A percentile compares a stretch with the other conserved stretches of the same genome.
phyloP scores from a whole-genome alignment of 2,329 filamentous ascomycete genomes.

The Xylariaceae sp. region DNA sequence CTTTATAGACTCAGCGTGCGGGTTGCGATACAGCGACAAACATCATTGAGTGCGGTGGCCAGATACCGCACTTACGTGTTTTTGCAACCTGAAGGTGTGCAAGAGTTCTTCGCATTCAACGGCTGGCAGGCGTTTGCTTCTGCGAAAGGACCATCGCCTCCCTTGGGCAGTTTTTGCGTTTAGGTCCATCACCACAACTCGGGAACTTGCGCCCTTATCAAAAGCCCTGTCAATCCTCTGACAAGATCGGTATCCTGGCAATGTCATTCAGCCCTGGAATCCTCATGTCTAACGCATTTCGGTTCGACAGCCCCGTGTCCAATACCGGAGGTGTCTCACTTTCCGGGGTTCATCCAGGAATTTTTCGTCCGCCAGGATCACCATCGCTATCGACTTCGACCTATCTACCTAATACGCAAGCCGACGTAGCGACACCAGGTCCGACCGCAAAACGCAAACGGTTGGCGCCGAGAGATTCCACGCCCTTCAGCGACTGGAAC shows the following conservation, averaged over 20 bases:
- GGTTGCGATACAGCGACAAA: no score
- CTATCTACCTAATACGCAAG: slow-evolving; percentile 41
- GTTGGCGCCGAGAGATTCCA: slow-evolving; percentile 33
- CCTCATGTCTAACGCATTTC: slow-evolving; percentile 35
- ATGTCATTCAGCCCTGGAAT: slow-evolving; percentile 31
- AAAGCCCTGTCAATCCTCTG: not conserved
- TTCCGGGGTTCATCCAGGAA: slow-evolving; percentile 41
- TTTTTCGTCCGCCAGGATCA: slow-evolving; percentile 47
- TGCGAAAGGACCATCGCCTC: no score
- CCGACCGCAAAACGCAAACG: slow-evolving; percentile 49
- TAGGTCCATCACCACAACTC: no score
- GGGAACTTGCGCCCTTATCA: no score
- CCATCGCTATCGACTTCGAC: slow-evolving; percentile 38
- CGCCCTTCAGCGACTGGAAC: slow-evolving; percentile 34
- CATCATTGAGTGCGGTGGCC: no score
- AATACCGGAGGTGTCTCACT: slow-evolving; percentile 20
- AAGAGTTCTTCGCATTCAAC: no score
- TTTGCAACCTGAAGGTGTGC: no score
- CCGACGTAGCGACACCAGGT: slow-evolving; percentile 33
- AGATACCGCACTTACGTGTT: no score
- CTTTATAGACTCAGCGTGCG: no score
- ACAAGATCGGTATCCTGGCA: not conserved
- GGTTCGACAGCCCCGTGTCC: slow-evolving; percentile 30
- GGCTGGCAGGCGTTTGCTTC: no score
- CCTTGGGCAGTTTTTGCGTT: no score